phyloP scores from a whole-genome alignment of 2,329 filamentous ascomycete genomes.

The Xylariaceae sp. region DNA sequence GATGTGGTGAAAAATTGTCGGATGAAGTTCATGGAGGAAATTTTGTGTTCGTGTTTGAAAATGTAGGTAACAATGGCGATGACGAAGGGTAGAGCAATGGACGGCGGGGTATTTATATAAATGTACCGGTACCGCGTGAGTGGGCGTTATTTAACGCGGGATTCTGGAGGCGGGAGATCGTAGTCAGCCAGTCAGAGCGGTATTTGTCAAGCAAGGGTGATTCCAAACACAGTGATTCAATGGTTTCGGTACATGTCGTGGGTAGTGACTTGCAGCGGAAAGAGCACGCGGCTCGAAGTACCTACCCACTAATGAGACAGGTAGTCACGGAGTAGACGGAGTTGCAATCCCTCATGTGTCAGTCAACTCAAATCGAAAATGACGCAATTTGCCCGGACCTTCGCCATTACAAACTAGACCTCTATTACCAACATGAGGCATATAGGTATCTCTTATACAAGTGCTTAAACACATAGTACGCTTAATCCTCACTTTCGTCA shows the following conservation, averaged over 20 bases:
- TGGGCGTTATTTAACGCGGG: no score
- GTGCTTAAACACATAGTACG: neutral
- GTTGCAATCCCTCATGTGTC: no score
- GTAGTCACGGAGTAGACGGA: no score
- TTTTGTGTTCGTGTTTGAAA: no score
- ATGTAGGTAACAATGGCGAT: conserved; percentile 13
- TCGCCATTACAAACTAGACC: neutral
- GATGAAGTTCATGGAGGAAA: conserved; percentile 54
- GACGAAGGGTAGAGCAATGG: conserved; percentile 2
- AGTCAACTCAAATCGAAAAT: conserved; percentile 11
- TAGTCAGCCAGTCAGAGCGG: conserved; percentile 11
- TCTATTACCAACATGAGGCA: no score
- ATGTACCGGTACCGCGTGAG: conserved; percentile 5
- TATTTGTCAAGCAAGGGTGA: conserved; percentile 18
- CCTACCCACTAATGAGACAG: no score
- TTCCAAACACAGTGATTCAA: conserved; percentile 20
- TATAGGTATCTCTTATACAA: no score
- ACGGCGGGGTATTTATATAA: conserved; percentile 30
- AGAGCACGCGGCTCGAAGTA: no score
- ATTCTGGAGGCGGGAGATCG: conserved; percentile 6
- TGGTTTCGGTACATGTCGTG: conserved; percentile 6
- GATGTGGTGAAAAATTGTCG: conserved; percentile 71
- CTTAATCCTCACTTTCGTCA: no score
- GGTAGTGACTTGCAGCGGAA: no score
- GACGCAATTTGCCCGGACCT: conserved; percentile 14